Percentiles rank a stretch among this genome's conserved stretches.
phyloP scores from a whole-genome alignment of 2,329 filamentous ascomycete species.

The Exserohilum turcica region DNA sequence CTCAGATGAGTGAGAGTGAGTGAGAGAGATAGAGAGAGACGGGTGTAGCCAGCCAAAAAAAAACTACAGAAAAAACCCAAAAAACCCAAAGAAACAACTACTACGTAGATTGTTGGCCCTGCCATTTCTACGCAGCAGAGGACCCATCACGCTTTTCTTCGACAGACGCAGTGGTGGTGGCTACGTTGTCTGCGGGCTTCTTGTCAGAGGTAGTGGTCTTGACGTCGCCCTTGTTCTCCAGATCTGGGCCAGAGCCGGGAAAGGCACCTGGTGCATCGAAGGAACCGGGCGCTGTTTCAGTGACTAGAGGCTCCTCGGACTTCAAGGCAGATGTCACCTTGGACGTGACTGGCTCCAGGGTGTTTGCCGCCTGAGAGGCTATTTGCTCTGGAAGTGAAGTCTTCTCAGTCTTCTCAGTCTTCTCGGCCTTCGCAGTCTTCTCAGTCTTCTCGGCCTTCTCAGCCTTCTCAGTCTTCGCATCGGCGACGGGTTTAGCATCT shows the following conservation, averaged over 20 bases:
- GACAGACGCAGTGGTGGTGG: not conserved
- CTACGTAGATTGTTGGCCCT: conserved; percentile 10
- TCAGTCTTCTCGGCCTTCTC: not conserved
- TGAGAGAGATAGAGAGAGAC: not conserved
- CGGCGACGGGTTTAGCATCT: conserved; percentile 4
- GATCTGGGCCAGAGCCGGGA: conserved; percentile 17
- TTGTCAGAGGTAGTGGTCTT: conserved; percentile 12
- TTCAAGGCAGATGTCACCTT: conserved; percentile 7
- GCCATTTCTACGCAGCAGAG: conserved; percentile 1
- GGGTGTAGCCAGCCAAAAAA: too few relatives aligned
- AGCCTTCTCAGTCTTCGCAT: conserved; percentile 3
- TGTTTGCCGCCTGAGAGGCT: conserved; percentile 5
- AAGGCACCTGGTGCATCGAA: conserved; percentile 30
- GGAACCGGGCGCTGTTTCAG: conserved; percentile 17
- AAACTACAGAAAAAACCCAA: too few relatives aligned
- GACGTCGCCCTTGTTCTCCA: conserved; percentile 7
- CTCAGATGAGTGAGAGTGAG: too few relatives aligned
- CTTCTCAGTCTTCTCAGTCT: not conserved
- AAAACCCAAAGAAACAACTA: conserved; percentile 4
- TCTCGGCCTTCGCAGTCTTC: not conserved
- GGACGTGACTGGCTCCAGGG: conserved; percentile 3
- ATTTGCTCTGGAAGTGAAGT: conserved; percentile 4
- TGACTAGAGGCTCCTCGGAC: conserved; percentile 18
- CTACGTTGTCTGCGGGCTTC: conserved; percentile 6
- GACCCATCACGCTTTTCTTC: conserved; percentile 12